Base-by-base conservation (phyloP, 192 early-diverging fungal genomes). In the Haplosporangium gracile region DNA sequence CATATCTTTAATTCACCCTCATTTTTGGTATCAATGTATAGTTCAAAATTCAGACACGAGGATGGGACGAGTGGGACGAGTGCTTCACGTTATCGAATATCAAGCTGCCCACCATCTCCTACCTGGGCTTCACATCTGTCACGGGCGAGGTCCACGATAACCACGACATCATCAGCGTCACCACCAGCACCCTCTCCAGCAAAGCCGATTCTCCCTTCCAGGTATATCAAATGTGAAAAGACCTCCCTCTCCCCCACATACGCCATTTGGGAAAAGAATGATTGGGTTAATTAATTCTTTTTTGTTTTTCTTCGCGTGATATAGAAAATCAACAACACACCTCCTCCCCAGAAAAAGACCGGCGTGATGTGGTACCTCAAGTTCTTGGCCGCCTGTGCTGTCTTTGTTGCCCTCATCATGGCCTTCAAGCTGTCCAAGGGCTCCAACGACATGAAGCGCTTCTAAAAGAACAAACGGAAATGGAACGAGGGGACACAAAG, bases 131-230 rank as follows among this genome's bases (percentile, higher is more conserved):
- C 91, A 94, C 96, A 34, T 95, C 97, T 26, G 92, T 94, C 51
- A 99, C 99, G 0, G 99, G 99, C 76, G 98, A 97, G 73, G 93
- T 98, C 51, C 91, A 92, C 70, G 96, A 96, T 92, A 93, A 92
- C 55, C 76, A 85, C 70, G 90, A 91, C 38, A 90, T 92, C 72
- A 88, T 92, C 51, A 78, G 69, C 51, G 89, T 92, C 26, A 87
- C 89, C 4, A 89, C 90, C 65, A 92, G 47, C 53, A 78, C 82
- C 4, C 42, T 91, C 22, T 20, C 72, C n/a, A 29, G 60, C 38
- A 76, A 85, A 74, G 34, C 5, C 11, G 71, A 78, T 2, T n/a
- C n/a, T 65, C 15, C 70, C 34, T 10, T 22, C n/a, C 51, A 34
- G 40, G 57, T 72, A 77, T 38, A 68, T 36, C 2, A 36, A 36